These are phyloP conservation scores for Erodium texanum DNA, from an alignment of 441 rosid species.

Conservation along the genomic window DNA sequence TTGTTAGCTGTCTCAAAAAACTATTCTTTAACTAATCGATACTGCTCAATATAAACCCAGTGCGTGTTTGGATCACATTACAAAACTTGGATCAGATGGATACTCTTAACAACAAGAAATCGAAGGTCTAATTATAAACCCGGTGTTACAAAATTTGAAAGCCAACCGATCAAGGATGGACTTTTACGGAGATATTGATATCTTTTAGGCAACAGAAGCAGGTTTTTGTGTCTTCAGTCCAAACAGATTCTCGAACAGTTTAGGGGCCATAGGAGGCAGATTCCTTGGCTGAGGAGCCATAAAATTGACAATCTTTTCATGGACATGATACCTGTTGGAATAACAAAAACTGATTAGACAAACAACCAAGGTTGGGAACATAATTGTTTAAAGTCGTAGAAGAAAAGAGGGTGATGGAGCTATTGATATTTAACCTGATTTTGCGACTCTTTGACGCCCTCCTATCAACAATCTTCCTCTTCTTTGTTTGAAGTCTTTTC, in stretches of 20 bases:
- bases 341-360: too few species aligned
- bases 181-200: too few species aligned
- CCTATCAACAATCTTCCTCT: slow-evolving; percentile 80
- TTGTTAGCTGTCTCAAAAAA: too few species aligned
- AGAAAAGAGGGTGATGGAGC: background rate
- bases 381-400: background rate
- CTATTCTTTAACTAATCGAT: too few species aligned
- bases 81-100: too few species aligned
- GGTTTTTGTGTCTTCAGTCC: slow-evolving; percentile 43
- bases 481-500: slow-evolving; percentile 66
- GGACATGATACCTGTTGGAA: slow-evolving; percentile 54
- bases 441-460: slow-evolving; percentile 88
- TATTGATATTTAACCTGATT: slow-evolving; percentile 41
- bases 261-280: slow-evolving; percentile 63
- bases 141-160: slow-evolving; percentile 11
- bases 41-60: too few species aligned
- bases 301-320: slow-evolving; percentile 81
- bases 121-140: too few species aligned
- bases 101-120: too few species aligned
- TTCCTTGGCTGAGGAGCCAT: slow-evolving; percentile 66
- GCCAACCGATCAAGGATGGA: background rate
- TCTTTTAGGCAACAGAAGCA: slow-evolving; percentile 18
- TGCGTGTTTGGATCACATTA: too few species aligned
- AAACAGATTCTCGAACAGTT: slow-evolving; percentile 64
- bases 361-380: background rate